A percentile compares a stretch with the other conserved stretches of the same genome.
Evolutionary conservation across 1,139 yeast genomes (phyloP).

Genomic region (Meyerozyma carpophila): DNA sequence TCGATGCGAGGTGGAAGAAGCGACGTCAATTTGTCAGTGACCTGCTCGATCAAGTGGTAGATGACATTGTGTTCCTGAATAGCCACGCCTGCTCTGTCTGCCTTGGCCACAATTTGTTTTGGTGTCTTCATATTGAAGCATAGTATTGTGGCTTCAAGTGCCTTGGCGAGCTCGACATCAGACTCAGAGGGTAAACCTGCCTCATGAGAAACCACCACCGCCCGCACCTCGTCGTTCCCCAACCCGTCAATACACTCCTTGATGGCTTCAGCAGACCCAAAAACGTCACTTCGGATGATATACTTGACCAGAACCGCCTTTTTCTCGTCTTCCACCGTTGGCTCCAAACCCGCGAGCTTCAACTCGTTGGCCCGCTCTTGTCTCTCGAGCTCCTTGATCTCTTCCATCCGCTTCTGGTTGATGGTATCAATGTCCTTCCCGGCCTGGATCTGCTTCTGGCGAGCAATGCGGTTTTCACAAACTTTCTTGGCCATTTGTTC

Average conservation of each 20-base stretch:
- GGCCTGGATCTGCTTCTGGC: conserved; percentile 56
- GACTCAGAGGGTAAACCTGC: conserved; percentile 85
- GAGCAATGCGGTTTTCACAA: conserved; percentile 53
- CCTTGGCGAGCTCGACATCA: conserved; percentile 76
- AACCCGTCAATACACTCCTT: conserved; percentile 72
- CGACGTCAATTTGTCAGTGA: conserved; percentile 58
- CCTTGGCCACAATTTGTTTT: conserved; percentile 56
- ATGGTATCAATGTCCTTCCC: conserved; percentile 64
- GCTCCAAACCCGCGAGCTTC: conserved; percentile 52
- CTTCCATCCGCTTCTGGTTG: conserved; percentile 52
- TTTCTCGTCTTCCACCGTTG: conserved; percentile 29
- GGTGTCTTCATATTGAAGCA: conserved; percentile 76
- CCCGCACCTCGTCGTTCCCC: conserved; percentile 80
- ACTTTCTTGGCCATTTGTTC: conserved; percentile 78
- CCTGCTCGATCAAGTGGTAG: conserved; percentile 82
- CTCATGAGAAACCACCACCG: conserved; percentile 62
- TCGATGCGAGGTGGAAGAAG: conserved; percentile 66
- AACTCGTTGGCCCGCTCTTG: conserved; percentile 51
- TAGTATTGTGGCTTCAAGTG: conserved; percentile 66
- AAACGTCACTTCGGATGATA: conserved; percentile 85
- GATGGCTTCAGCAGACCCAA: conserved; percentile 59
- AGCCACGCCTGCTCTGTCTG: conserved; percentile 53
- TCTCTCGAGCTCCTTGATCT: conserved; percentile 41
- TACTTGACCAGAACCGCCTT: conserved; percentile 42
- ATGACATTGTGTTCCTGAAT: conserved; percentile 73